Evolutionary conservation across 805 yeast species (phyloP).

Genomic region (Grigorovia transvaalensis): DNA sequence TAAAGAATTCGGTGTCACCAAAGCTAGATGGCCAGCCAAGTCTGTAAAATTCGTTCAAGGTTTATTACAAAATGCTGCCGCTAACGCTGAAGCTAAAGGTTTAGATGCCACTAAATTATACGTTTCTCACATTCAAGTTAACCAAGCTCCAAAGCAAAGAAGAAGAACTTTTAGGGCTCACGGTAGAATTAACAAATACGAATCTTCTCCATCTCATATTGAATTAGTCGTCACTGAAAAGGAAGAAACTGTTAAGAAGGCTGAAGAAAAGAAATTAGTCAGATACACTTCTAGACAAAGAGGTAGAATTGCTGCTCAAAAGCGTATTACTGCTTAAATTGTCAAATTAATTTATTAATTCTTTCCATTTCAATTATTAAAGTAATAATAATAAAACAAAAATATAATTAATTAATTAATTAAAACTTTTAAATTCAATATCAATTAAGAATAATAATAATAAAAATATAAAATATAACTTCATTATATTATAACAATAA

Average conservation of each 20-base stretch:
- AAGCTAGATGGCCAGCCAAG: conserved; percentile 99
- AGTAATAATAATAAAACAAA: neutral
- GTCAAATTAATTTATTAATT: conserved; percentile 1
- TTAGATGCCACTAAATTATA: conserved; percentile 89
- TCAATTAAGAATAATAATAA: neutral
- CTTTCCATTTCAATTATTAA: conserved; percentile 1
- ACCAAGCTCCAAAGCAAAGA: conserved; percentile 99
- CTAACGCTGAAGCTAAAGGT: conserved; percentile 99
- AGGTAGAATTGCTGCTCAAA: conserved; percentile 83
- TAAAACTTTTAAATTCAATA: conserved; percentile 4
- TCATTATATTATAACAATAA: neutral
- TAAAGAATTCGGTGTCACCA: conserved; percentile 99
- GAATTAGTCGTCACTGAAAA: conserved; percentile 94
- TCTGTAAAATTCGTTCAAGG: conserved; percentile 92
- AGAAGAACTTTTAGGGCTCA: conserved; percentile 99
- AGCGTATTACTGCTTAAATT: conserved; percentile 64
- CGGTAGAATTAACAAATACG: conserved; percentile 99
- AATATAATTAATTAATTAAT: conserved; percentile 1
- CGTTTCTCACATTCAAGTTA: conserved; percentile 97
- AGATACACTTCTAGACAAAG: conserved; percentile 85
- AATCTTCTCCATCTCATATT: conserved; percentile 97
- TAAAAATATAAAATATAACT: neutral
- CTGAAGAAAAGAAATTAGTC: conserved; percentile 56
- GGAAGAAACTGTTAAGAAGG: conserved; percentile 88
- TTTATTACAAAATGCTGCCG: conserved; percentile 93